phyloP scores from a whole-genome alignment of 2,329 filamentous ascomycete species.

The Aureobasidium pullulans region DNA sequence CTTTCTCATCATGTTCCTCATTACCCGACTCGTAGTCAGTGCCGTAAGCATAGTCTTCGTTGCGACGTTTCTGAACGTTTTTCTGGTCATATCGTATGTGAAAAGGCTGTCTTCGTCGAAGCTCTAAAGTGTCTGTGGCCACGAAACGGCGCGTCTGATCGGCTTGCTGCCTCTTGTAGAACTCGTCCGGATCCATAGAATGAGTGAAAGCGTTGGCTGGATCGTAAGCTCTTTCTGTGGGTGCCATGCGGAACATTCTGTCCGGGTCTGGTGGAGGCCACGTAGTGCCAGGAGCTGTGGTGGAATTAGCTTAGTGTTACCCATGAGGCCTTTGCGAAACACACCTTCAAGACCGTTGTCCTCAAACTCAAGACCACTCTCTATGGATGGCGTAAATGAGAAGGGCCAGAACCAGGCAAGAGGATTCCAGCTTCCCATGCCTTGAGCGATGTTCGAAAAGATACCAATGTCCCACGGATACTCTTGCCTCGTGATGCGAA shows the following conservation, averaged over 20 bases:
- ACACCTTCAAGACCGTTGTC: conserved; percentile 70
- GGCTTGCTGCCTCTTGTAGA: conserved; percentile 45
- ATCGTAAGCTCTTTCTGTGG: conserved; percentile 16
- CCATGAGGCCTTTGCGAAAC: conserved; percentile 17
- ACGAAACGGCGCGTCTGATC: conserved; percentile 39
- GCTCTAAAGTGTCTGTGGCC: conserved; percentile 22
- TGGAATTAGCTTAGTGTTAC: conserved; percentile 39
- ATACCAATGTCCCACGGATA: conserved; percentile 78
- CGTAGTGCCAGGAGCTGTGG: conserved; percentile 27
- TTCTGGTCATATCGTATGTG: conserved; percentile 33
- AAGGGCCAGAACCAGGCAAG: conserved; percentile 65
- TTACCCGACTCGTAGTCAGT: conserved; percentile 35
- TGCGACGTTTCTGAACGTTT: neutral
- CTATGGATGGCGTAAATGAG: conserved; percentile 41
- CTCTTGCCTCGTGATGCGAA: conserved; percentile 58
- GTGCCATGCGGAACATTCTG: conserved; percentile 29
- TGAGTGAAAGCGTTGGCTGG: conserved; percentile 29
- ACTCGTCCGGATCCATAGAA: conserved; percentile 43
- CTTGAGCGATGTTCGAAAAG: conserved; percentile 64
- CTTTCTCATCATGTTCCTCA: conserved; percentile 29
- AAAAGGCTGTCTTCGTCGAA: conserved; percentile 35
- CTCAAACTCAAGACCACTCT: conserved; percentile 54
- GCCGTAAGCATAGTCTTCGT: conserved; percentile 20
- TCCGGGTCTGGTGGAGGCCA: conserved; percentile 48
- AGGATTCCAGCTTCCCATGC: conserved; percentile 63